Base-by-base conservation (phyloP, 495 filamentous ascomycete genomes). In the Penicillium fimorum region DNA sequence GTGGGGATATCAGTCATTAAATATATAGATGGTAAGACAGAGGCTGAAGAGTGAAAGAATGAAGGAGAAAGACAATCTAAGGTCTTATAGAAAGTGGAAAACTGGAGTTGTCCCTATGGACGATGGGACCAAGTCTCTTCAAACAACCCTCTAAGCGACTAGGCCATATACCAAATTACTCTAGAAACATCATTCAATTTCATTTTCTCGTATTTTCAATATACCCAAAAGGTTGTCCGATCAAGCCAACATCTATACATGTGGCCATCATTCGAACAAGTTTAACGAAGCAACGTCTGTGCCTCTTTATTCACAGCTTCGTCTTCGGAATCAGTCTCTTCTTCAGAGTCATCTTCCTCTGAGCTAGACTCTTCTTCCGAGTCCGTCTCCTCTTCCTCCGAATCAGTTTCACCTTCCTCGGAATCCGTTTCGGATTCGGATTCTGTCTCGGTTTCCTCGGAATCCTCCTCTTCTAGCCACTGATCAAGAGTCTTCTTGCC, bases 401-500 rank as follows among this genome's bases (percentile, higher is more conserved):
- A 71, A n/a, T 74, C 75, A 5, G 64, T 72, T 47, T 80, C 80
- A 2, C 70, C 80, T 4, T 71, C 75, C 42, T 81, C 80, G 0
- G 69, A 67, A 27, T 78, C 79, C 12, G 76, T 68, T 49, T 75
- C 76, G 20, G 71, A 71, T 38, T 78, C 78, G 32, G 71, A 71
- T 37, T 78, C 78, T 35, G 67, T 74, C 33, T 76, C 76, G 18
- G 55, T 67, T 27, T 65, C 74, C 32, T 61, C n/a, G n/a, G n/a
- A n/a, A n/a, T n/a, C 63, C 20, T 74, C 76, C 25, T 66, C 74
- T 37, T 76, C 72, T 53, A 97, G 76, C 91, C 94, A 97, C 68
- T 96, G 88, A 76, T 96, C 88, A 61, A 97, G 74, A 18, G 82
- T 87, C 82, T 92, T 96, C 46, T 64, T 74, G 64, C 77, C 83